These are phyloP conservation scores for Leccinum truebloodii DNA, from an alignment of 768 basidiomycete genomes.

Conservation along the genomic window DNA sequence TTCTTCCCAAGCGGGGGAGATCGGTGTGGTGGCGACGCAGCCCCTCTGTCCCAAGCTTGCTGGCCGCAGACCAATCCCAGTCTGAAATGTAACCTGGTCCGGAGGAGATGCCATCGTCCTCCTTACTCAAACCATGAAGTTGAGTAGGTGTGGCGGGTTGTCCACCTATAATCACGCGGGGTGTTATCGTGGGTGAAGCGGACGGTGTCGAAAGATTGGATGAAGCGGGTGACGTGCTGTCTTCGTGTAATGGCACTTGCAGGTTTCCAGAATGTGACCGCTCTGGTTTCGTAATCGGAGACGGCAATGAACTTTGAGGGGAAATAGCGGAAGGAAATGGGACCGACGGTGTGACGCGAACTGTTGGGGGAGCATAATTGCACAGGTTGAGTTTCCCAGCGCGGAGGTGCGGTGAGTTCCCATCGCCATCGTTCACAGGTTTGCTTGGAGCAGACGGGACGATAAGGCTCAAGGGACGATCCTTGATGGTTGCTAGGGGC, in stretches of 20 bases:
- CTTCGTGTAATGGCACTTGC: conserved; percentile 9
- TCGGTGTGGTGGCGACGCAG: not conserved
- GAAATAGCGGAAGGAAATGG: conserved; percentile 2
- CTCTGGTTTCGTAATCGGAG: not conserved
- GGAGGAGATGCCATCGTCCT: not conserved
- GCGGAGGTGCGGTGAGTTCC: not conserved
- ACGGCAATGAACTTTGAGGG: not conserved
- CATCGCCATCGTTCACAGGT: not conserved
- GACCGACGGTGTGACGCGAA: conserved; percentile 3
- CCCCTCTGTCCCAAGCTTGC: not conserved
- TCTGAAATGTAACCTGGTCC: conserved; percentile 12
- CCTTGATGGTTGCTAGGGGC: conserved; percentile 8
- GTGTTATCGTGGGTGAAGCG: conserved; percentile 21
- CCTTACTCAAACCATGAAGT: not conserved
- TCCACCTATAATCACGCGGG: conserved; percentile 28
- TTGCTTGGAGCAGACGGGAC: conserved; percentile 1
- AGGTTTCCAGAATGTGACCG: not conserved
- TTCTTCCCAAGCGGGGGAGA: conserved; percentile 16
- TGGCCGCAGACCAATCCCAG: conserved; percentile 27
- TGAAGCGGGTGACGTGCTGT: conserved; percentile 26
- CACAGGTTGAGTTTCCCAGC: conserved; percentile 30
- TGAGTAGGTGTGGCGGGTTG: conserved; percentile 21
- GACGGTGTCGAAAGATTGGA: conserved; percentile 31
- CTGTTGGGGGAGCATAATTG: conserved; percentile 37
- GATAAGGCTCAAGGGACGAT: conserved; percentile 14